Conservation (phyloP, 495 filamentous ascomycete genomes). For the Daldinia childiae region DNA sequence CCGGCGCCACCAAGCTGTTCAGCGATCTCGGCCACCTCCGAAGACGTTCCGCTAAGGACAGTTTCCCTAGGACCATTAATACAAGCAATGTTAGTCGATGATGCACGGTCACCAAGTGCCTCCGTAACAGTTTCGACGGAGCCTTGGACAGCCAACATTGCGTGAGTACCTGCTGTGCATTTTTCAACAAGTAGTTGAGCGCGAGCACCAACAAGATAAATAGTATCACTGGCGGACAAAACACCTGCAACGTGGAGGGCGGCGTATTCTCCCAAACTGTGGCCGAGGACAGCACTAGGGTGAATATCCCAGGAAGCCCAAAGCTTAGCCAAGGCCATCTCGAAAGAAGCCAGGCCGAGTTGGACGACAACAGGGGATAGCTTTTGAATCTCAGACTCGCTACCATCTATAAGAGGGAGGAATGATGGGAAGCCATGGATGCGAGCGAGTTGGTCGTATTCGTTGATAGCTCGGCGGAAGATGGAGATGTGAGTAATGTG, state of each 20-base stretch:
- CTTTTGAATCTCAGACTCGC: slow-evolving; percentile 62
- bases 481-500: slow-evolving; percentile 65
- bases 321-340: slow-evolving; percentile 84
- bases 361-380: slow-evolving; percentile 81
- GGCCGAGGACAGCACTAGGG: slow-evolving; percentile 81
- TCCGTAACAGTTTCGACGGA: slow-evolving; percentile 53
- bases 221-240: slow-evolving; percentile 77
- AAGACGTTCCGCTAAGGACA: slow-evolving; percentile 65
- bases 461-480: slow-evolving; percentile 76
- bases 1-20: slow-evolving; percentile 66
- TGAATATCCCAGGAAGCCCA: slow-evolving; percentile 83
- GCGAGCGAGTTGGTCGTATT: slow-evolving; percentile 72
- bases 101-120: slow-evolving; percentile 49
- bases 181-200: slow-evolving; percentile 78
- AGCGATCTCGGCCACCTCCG: slow-evolving; percentile 65
- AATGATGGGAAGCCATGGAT: slow-evolving; percentile 77
- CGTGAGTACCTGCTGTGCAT: slow-evolving; percentile 76
- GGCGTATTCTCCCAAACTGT: slow-evolving; percentile 89
- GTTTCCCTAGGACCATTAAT: slow-evolving; percentile 69
- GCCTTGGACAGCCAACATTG: slow-evolving; percentile 69
- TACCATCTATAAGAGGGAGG: slow-evolving; percentile 72
- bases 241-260: slow-evolving; percentile 84
- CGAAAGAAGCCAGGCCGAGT: slow-evolving; percentile 77
- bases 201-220: slow-evolving; percentile 81
- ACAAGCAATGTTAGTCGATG: slow-evolving; percentile 62